phyloP scores from a whole-genome alignment of 1,139 yeast genomes.

The Candida sp. region DNA sequence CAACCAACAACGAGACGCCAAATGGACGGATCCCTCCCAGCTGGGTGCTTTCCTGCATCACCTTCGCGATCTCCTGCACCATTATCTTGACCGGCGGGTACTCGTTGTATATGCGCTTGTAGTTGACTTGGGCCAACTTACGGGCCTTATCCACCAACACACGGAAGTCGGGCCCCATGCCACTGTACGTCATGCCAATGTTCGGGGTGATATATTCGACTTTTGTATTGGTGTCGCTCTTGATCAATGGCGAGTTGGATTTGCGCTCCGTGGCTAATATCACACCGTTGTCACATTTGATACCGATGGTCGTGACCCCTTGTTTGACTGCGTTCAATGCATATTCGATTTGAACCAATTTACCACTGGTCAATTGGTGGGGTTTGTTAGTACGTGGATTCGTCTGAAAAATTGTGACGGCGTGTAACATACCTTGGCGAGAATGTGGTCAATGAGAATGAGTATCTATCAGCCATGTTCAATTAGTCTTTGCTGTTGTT shows the following conservation, averaged over 20 bases:
- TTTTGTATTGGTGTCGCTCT: conserved; percentile 77
- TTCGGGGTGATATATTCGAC: conserved; percentile 90
- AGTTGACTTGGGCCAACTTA: conserved; percentile 90
- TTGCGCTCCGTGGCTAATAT: conserved; percentile 98
- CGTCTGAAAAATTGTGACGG: neutral
- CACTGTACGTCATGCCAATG: conserved; percentile 96
- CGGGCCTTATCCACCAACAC: conserved; percentile 94
- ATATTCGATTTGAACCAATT: conserved; percentile 96
- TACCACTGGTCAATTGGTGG: conserved; percentile 65
- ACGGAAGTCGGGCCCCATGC: conserved; percentile 99
- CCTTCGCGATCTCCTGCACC: conserved; percentile 93
- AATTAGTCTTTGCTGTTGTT: neutral
- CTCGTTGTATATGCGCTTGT: conserved; percentile 93
- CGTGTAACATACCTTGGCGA: conserved; percentile 82
- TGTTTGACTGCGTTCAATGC: conserved; percentile 98
- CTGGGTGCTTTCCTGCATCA: conserved; percentile 98
- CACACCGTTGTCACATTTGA: conserved; percentile 95
- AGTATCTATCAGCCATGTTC: conserved; percentile 94
- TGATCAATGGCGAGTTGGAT: conserved; percentile 77
- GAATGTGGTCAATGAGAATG: conserved; percentile 95
- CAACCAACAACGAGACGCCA: conserved; percentile 93
- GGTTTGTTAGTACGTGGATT: conserved; percentile 7
- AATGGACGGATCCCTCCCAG: conserved; percentile 98
- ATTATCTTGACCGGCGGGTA: conserved; percentile 96
- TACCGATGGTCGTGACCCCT: conserved; percentile 97